Evolutionary conservation across 2,329 filamentous ascomycete genomes (phyloP).

Genomic region (Lachnellula subtilissima): DNA sequence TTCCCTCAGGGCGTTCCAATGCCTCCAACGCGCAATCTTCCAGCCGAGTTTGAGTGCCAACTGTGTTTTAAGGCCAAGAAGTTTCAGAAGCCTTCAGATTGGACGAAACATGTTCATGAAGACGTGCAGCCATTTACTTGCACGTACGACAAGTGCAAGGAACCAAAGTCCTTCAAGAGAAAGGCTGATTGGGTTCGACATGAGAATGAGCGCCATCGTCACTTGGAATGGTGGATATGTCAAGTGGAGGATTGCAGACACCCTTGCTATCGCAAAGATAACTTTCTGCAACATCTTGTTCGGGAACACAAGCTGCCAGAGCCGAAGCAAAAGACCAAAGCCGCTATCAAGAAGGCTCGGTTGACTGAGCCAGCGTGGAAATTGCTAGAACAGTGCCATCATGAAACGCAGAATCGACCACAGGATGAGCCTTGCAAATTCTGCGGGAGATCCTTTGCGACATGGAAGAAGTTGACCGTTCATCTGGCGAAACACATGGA

Average conservation of each 20-base stretch:
- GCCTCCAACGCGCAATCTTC: slow-evolving; percentile 70
- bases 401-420: slow-evolving; percentile 60
- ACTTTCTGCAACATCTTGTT: slow-evolving; percentile 88
- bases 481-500: slow-evolving; percentile 95
- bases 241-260: slow-evolving; percentile 76
- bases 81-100: slow-evolving; percentile 87
- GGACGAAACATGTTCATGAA: slow-evolving; percentile 95
- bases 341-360: slow-evolving; percentile 54
- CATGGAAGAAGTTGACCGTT: slow-evolving; percentile 92
- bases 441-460: slow-evolving; percentile 73
- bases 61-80: slow-evolving; percentile 82
- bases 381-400: slow-evolving; percentile 72
- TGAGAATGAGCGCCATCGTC: slow-evolving; percentile 85
- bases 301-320: slow-evolving; percentile 85
- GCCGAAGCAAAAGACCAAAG: slow-evolving; percentile 73
- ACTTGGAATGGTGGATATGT: slow-evolving; percentile 88
- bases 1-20: slow-evolving; percentile 79
- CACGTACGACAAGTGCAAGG: slow-evolving; percentile 76
- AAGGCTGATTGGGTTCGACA: slow-evolving; percentile 96
- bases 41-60: slow-evolving; percentile 85
- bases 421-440: slow-evolving; percentile 81
- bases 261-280: slow-evolving; percentile 80
- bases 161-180: slow-evolving; percentile 88
- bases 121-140: slow-evolving; percentile 92
- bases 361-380: slow-evolving; percentile 65